Base-by-base conservation (phyloP, 129 eudicot genomes). In the Scalesia atractyloides region DNA sequence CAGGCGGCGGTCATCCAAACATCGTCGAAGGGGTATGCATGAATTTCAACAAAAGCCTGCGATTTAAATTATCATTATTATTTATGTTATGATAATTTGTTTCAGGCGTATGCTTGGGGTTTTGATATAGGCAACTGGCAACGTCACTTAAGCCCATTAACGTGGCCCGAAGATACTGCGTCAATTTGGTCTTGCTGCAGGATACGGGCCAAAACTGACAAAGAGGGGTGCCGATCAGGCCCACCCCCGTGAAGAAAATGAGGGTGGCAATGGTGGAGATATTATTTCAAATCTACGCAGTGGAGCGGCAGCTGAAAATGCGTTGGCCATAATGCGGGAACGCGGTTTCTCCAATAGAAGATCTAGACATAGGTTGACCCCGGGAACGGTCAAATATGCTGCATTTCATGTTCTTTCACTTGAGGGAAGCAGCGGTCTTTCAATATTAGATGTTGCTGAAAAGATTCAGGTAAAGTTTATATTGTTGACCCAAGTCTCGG, bases 311-410 rank as follows among this genome's bases (percentile, higher is more conserved):
- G 98, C 92, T 47, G 88, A 85, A 75, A 87, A 86, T 60, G 98
- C 97, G 54, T 81, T 87, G 80, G 87, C 97, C 56, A 81, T 80
- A 50, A 89, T 93, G 98, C 90, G 82, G 72, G 92, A 87, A 47
- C 82, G 97, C 83, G 98, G 97, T 71, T 85, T 83, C 61, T 86
- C 97, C 63, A 89, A 87, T 82, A 84, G 98, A 34, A 84, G 79
- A 77, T 90, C 98, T 19, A 85, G 92, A 82, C 98, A 93, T 81
- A 89, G 97, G 18, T 71, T 93, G 92, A 93, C 96, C 30, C 98
- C 98, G 1, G 98, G 96, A 64, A 93, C 98, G 3, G 98, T 93
- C 41, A 93, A 93, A 79, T 93, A 77, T 72, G 98, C 98, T n/a
- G 98, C 96, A 46, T 92, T 87, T 82, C 90, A 92, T 74, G 89